Conservation (phyloP, 768 basidiomycete species). For the Tylopilus plumbeoviolaceoides region DNA sequence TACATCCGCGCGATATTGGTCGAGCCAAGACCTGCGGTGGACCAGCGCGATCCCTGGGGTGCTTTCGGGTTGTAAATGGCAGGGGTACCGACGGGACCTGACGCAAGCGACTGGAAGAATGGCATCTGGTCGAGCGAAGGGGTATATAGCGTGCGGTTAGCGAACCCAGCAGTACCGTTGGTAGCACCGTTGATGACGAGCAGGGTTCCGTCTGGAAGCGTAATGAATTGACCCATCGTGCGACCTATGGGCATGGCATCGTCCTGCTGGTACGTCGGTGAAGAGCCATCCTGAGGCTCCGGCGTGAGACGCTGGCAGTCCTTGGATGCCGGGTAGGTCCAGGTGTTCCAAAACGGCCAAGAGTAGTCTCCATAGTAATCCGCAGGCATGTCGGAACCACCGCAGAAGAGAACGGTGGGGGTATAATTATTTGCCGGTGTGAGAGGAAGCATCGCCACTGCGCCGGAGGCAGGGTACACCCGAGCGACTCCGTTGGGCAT, state of each 20-base stretch:
- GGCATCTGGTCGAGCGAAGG: constrained; percentile 52
- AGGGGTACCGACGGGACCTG: constrained; percentile 76
- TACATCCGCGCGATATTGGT: constrained; percentile 79
- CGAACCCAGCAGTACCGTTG: constrained; percentile 89
- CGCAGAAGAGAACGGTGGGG: constrained; percentile 86
- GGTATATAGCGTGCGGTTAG: constrained; percentile 48
- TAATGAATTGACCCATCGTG: constrained; percentile 91
- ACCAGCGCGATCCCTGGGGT: constrained; percentile 70
- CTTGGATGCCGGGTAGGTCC: constrained; percentile 60
- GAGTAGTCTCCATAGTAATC: constrained; percentile 74
- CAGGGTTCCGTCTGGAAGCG: constrained; percentile 74
- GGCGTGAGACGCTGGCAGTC: constrained; percentile 86
- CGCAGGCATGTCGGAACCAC: constrained; percentile 77
- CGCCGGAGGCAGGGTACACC: constrained; percentile 89
- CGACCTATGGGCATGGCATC: constrained; percentile 72
- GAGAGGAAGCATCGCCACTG: constrained; percentile 84
- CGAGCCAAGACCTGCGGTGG: constrained; percentile 55
- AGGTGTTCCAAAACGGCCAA: constrained; percentile 69
- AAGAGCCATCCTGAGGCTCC: constrained; percentile 67
- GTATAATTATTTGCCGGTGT: constrained; percentile 86
- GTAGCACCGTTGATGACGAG: constrained; percentile 76
- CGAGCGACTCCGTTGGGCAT: constrained; percentile 75
- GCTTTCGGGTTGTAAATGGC: constrained; percentile 79
- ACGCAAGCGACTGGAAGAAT: constrained; percentile 66
- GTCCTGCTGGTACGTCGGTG: constrained; percentile 60